Conservation (phyloP, 176 grass and related monocot genomes). For the Chrysopogon serrulatus region DNA sequence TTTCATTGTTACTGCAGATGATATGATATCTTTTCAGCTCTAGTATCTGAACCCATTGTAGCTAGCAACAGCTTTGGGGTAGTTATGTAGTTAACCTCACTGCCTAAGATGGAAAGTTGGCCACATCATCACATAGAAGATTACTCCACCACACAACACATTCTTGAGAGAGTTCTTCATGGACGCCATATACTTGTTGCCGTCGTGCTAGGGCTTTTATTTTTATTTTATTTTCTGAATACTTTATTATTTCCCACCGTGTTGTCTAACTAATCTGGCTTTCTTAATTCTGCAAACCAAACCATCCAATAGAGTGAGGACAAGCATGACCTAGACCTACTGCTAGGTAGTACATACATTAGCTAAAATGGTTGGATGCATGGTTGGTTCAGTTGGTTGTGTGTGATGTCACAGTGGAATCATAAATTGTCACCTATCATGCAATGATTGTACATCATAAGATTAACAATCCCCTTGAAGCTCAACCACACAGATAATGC, state of each 20-base stretch:
- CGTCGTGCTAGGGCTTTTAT: not conserved
- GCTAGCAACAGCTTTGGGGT: no score
- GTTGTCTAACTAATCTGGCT: not conserved
- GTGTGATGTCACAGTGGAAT: slow-evolving; percentile 7
- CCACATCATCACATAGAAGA: slow-evolving; percentile 10
- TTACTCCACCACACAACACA: not conserved
- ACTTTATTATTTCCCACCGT: not conserved
- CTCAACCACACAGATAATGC: not conserved
- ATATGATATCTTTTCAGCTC: not conserved
- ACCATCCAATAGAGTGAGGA: not conserved
- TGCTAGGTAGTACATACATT: no score
- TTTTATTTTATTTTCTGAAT: not conserved
- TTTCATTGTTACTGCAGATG: not conserved
- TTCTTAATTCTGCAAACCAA: not conserved
- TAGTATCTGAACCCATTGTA: slow-evolving; percentile 15
- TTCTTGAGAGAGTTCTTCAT: slow-evolving; percentile 18
- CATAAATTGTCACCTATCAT: not conserved
- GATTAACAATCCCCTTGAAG: not conserved
- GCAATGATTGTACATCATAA: slow-evolving; percentile 7
- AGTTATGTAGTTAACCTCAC: no score
- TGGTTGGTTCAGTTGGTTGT: slow-evolving; percentile 9
- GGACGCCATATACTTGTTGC: not conserved
- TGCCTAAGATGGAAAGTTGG: slow-evolving; percentile 6
- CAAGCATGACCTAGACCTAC: slow-evolving; percentile 3
- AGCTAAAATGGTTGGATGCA: not conserved